Evolutionary conservation across 768 basidiomycete species (phyloP).

Genomic region (Lanmaoa pseudosensibilis): DNA sequence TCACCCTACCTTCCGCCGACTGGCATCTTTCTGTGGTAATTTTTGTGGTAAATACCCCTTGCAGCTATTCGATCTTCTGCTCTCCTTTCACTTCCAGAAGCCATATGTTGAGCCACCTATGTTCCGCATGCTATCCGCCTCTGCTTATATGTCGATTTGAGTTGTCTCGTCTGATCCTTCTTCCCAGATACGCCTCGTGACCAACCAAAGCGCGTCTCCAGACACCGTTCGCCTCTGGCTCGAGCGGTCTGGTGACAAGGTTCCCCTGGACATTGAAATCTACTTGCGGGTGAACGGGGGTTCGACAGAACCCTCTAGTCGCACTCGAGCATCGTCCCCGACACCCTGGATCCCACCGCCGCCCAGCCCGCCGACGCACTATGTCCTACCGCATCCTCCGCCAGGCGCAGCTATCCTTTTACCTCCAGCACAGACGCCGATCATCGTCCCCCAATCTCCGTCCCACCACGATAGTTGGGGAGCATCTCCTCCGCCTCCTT

Average conservation of each 20-base stretch:
- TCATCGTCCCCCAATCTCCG: constrained; percentile 48
- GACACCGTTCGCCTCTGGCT: constrained; percentile 84
- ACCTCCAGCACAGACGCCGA: constrained; percentile 42
- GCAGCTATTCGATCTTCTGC: not conserved
- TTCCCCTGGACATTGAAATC: constrained; percentile 80
- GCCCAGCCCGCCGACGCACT: constrained; percentile 37
- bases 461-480: constrained; percentile 42
- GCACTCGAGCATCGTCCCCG: constrained; percentile 31
- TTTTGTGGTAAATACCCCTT: constrained; percentile 1
- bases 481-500: constrained; percentile 30
- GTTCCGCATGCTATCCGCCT: constrained; percentile 1
- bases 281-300: constrained; percentile 55
- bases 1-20: not conserved
- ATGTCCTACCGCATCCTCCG: constrained; percentile 36
- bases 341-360: constrained; percentile 33
- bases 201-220: constrained; percentile 66
- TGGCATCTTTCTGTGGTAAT: not conserved
- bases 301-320: constrained; percentile 23
- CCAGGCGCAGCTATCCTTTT: constrained; percentile 32
- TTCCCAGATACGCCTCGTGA: constrained; percentile 68
- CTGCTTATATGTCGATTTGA: not conserved
- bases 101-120: not conserved
- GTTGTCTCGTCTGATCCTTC: not conserved
- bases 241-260: constrained; percentile 68
- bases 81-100: not conserved